Percentiles rank a stretch among this genome's conserved stretches.
phyloP scores from a whole-genome alignment of 2,329 filamentous ascomycete genomes.

The Myriosclerotinia scirpicola region DNA sequence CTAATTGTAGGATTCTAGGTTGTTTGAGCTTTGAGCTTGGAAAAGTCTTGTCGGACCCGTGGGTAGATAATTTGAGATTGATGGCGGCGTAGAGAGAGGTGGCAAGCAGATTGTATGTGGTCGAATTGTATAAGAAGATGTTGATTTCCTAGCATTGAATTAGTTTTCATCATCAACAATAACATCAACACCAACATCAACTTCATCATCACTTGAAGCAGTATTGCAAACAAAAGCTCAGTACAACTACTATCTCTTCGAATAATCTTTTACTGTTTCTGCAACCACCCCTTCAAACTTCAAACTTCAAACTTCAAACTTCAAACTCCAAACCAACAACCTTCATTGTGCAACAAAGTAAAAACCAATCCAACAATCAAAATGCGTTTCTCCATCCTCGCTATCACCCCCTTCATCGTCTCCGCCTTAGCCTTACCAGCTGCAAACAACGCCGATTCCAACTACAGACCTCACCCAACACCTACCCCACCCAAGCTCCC shows the following conservation, averaged over 20 bases:
- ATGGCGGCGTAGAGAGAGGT: neutral
- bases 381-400: conserved; percentile 19
- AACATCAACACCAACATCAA: neutral
- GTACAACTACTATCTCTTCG: neutral
- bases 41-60: neutral
- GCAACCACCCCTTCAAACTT: neutral
- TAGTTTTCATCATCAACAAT: conserved; percentile 8
- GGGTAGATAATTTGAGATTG: neutral
- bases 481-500: neutral
- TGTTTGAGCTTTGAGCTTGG: conserved; percentile 2
- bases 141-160: neutral
- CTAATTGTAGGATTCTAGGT: conserved; percentile 8
- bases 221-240: neutral
- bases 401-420: conserved; percentile 2
- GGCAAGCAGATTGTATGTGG: neutral
- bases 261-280: neutral
- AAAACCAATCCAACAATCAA: neutral
- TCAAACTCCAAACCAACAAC: neutral
- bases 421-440: conserved; percentile 1
- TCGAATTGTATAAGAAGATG: conserved; percentile 1
- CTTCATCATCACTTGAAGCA: neutral
- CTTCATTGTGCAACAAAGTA: neutral
- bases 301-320: neutral
- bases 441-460: neutral
- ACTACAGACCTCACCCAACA: neutral